Evolutionary conservation across 2,329 filamentous ascomycete genomes (phyloP).

Genomic region (Arthrobotrys entomopaga): DNA sequence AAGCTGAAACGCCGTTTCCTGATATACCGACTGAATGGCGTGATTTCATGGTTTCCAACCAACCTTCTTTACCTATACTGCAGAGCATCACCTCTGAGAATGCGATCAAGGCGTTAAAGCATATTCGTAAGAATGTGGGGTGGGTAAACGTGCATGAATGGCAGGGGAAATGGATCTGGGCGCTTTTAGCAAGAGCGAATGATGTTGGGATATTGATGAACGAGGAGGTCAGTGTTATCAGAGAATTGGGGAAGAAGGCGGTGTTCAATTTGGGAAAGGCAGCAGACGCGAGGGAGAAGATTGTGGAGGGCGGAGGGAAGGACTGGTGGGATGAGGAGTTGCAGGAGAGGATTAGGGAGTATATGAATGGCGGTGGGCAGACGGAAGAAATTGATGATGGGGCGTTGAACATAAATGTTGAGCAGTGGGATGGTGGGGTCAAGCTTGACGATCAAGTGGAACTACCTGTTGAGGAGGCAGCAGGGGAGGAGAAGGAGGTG

Average conservation of each 20-base stretch:
- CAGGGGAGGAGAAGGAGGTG: slow-evolving; percentile 26
- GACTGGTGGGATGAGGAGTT: slow-evolving; percentile 34
- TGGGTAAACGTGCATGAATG: slow-evolving; percentile 49
- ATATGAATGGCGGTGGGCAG: slow-evolving; percentile 35
- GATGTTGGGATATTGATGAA: slow-evolving; percentile 56
- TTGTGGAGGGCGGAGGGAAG: slow-evolving; percentile 24
- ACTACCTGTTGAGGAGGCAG: slow-evolving; percentile 1
- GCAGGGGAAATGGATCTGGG: slow-evolving; percentile 58
- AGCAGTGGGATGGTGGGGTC: slow-evolving; percentile 30
- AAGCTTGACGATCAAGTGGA: slow-evolving; percentile 10
- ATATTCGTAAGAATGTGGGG: slow-evolving; percentile 45
- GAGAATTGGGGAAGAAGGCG: slow-evolving; percentile 58
- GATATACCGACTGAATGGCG: slow-evolving; percentile 34
- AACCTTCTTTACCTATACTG: slow-evolving; percentile 39
- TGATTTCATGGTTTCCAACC: slow-evolving; percentile 41
- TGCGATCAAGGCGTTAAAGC: slow-evolving; percentile 48
- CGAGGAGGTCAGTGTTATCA: slow-evolving; percentile 57
- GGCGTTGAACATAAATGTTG: slow-evolving; percentile 18
- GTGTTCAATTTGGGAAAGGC: slow-evolving; percentile 52
- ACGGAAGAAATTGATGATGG: slow-evolving; percentile 16
- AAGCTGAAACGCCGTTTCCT: slow-evolving; percentile 37
- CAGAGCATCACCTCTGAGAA: slow-evolving; percentile 41
- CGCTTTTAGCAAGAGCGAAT: slow-evolving; percentile 56
- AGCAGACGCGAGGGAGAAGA: slow-evolving; percentile 49
- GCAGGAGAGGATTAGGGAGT: slow-evolving; percentile 33